Evolutionary conservation across 331 rosid genomes (phyloP).

Genomic region (Malus hybrid): DNA sequence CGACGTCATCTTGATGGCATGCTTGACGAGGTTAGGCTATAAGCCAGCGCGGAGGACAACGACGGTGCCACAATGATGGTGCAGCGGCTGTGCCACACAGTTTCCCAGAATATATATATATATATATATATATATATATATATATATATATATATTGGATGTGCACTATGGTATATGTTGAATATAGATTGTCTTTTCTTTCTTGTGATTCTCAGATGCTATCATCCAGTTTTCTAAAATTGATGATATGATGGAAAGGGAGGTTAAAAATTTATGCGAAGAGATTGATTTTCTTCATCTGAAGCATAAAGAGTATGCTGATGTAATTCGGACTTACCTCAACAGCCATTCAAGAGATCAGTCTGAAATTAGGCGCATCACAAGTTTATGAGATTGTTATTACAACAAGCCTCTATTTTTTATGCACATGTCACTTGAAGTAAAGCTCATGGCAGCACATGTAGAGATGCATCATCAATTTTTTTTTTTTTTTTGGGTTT

Average conservation of each 20-base stretch:
- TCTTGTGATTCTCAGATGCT: slow-evolving; percentile 55
- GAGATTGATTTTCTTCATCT: slow-evolving; percentile 52
- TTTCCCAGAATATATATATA: too few species aligned
- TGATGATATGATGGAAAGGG: slow-evolving; percentile 75
- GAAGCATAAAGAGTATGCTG: slow-evolving; percentile 59
- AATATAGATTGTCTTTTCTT: slow-evolving; percentile 15
- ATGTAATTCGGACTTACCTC: slow-evolving; percentile 35
- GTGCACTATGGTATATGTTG: slow-evolving; percentile 17
- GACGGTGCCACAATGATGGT: too few species aligned
- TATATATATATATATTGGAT: neutral
- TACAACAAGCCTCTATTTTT: neutral
- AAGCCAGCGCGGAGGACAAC: too few species aligned
- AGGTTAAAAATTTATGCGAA: slow-evolving; percentile 46
- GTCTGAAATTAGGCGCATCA: slow-evolving; percentile 50
- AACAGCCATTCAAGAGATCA: slow-evolving; percentile 40
- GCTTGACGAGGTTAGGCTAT: too few species aligned
- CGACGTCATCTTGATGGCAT: too few species aligned
- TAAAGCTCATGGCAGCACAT: neutral
- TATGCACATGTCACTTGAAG: neutral
- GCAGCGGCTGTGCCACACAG: too few species aligned
- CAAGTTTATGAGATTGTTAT: slow-evolving; percentile 47
- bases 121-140: too few species aligned
- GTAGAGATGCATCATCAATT: neutral
- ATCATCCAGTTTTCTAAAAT: slow-evolving; percentile 55
- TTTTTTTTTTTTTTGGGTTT: too few species aligned